phyloP scores from a whole-genome alignment of 257 asterid species.

The Lycium barbarum region DNA sequence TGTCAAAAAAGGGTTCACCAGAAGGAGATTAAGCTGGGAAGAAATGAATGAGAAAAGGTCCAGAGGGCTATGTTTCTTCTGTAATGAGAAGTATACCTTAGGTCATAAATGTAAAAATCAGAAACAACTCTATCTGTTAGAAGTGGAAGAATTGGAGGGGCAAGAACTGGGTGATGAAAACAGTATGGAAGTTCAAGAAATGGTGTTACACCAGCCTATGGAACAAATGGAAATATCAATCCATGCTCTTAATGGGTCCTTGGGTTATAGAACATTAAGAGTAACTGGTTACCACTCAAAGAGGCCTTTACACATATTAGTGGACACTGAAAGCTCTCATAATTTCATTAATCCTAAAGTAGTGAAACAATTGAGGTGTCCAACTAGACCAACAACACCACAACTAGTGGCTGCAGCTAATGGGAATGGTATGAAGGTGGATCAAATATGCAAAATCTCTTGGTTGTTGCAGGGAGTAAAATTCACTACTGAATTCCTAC shows the following conservation, averaged over 20 bases:
- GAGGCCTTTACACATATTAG: not conserved
- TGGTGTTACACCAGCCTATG: too few relatives aligned
- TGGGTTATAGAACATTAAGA: not conserved
- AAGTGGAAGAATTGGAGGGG: not conserved
- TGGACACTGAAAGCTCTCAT: not conserved
- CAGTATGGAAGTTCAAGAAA: not conserved
- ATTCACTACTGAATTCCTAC: not conserved
- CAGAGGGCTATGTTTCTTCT: not conserved
- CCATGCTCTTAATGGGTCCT: not conserved
- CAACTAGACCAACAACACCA: not conserved
- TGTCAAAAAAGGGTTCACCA: not conserved
- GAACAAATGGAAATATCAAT: not conserved
- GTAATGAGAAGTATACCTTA: not conserved
- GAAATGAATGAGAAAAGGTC: not conserved
- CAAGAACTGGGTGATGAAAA: too few relatives aligned
- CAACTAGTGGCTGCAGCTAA: not conserved
- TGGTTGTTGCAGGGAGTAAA: not conserved
- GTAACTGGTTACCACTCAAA: not conserved
- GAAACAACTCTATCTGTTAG: not conserved
- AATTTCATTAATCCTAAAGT: not conserved
- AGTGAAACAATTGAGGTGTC: not conserved
- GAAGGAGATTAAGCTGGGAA: not conserved
- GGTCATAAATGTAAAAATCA: not conserved
- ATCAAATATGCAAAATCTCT: not conserved
- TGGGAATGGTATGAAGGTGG: not conserved